phyloP scores from a whole-genome alignment of 371 early-diverging fungal species.

The Mortierella sp. region DNA sequence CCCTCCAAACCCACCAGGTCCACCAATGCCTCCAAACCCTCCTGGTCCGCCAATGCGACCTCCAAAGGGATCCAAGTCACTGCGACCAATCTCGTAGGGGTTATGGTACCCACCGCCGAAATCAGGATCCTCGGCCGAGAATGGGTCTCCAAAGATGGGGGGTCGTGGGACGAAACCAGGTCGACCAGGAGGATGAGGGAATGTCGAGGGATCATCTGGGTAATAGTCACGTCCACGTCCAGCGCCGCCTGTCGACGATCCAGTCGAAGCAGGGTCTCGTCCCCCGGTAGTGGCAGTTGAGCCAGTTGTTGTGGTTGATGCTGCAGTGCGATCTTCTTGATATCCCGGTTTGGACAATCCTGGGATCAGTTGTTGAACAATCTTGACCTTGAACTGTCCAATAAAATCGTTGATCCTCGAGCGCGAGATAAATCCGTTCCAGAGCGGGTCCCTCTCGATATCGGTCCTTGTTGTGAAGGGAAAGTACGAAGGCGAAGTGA shows the following conservation, averaged over 20 bases:
- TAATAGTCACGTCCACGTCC: conserved; percentile 33
- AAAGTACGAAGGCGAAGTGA: conserved; percentile 70
- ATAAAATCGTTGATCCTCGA: conserved; percentile 73
- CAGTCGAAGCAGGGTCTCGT: conserved; percentile 10
- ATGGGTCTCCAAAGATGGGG: conserved; percentile 55
- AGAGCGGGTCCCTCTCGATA: conserved; percentile 59
- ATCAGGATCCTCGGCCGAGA: conserved; percentile 44
- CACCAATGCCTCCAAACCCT: conserved; percentile 32
- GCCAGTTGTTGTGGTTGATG: conserved; percentile 15
- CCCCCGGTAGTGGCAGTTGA: neutral
- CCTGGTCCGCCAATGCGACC: conserved; percentile 44
- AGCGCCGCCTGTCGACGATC: neutral
- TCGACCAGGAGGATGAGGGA: conserved; percentile 39
- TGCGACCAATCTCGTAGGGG: conserved; percentile 43
- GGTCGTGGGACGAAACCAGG: conserved; percentile 46
- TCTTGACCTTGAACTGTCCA: conserved; percentile 68
- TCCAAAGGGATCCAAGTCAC: conserved; percentile 65
- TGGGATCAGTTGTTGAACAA: conserved; percentile 78
- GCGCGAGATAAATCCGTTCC: conserved; percentile 72
- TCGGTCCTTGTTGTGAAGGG: conserved; percentile 63
- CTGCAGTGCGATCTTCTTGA: conserved; percentile 52
- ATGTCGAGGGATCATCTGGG: conserved; percentile 43
- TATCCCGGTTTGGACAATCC: conserved; percentile 74
- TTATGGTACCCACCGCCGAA: conserved; percentile 20
- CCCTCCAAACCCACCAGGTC: conserved; percentile 57